Base-by-base conservation (phyloP, 352 stramenopile species). In the Globisporangium spiculum region DNA sequence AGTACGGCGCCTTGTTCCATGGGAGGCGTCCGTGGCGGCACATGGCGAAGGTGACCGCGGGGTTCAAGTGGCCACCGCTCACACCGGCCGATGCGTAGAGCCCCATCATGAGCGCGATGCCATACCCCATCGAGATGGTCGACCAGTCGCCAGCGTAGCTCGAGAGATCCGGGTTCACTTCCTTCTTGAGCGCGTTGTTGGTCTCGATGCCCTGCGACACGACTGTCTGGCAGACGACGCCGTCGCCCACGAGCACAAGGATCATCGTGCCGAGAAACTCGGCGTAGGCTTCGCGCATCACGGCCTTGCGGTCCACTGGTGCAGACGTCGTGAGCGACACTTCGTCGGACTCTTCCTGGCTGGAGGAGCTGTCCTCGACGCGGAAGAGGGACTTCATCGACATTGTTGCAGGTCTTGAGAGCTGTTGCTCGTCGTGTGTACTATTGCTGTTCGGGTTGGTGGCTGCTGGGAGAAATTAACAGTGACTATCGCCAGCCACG, bases 61-160 rank as follows among this genome's bases (percentile, higher is more conserved):
- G 84, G 61, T 92, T 92, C 27, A 92, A 66, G 70, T 92, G 84
- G 12, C 82, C 83, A 24, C 84, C 84, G 36, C 79, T 89, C 27
- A 92, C 80, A 48, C 82, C 84, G 9, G 79, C 84, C 18, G 84
- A 90, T 14, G 79, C 76, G 70, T 90, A 89, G 4, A 92, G 70
- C 1, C 81, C 84, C 71, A 90, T 81, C 77, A 90, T 88, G 41
- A 92, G 68, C 48, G 80, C 84, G 55, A 92, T 90, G 30, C 84
- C 82, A 62, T 84, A 92, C 54, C 84, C 82, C 27, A 92, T 72
- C 22, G 82, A 86, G 65, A 92, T 89, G 38, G 82, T 90, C 6
- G 79, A 78, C 80, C 84, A 92, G 69, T 90, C 80, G 14, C 84
- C 84, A 4, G 84, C 84, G 71, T 84, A 86, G 60, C 67, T 83